Percentiles rank a stretch among this genome's conserved stretches.
These are phyloP conservation scores for Malus sylvestris DNA, from an alignment of 306 rosid genomes.

Conservation along the genomic window DNA sequence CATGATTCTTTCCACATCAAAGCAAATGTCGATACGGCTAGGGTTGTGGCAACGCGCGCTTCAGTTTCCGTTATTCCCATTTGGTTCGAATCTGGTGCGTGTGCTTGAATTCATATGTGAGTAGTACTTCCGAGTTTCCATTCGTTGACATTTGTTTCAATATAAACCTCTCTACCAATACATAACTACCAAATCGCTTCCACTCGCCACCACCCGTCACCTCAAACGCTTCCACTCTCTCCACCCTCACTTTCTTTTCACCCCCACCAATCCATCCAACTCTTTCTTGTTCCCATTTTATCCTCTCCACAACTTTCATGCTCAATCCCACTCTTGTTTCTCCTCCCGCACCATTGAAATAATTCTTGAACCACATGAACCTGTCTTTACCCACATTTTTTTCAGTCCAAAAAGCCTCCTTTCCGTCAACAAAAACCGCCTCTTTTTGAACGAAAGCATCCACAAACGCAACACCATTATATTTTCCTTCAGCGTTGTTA, in stretches of 20 bases:
- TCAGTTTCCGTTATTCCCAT: neutral
- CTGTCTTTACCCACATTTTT: constrained; percentile 4
- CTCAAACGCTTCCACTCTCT: constrained; percentile 40
- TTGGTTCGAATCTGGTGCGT: constrained; percentile 16
- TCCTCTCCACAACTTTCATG: constrained; percentile 41
- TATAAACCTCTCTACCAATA: neutral
- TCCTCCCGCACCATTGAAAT: constrained; percentile 11
- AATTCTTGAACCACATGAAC: constrained; percentile 42
- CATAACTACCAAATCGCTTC: constrained; percentile 33
- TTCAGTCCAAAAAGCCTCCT: constrained; percentile 23
- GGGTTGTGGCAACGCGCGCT: too few relatives aligned
- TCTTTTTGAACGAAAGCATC: constrained; percentile 38
- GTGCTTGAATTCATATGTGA: constrained; percentile 43
- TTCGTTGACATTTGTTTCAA: constrained; percentile 27
- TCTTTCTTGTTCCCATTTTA: constrained; percentile 44
- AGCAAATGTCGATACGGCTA: too few relatives aligned
- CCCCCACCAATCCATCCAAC: constrained; percentile 32
- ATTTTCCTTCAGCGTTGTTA: neutral
- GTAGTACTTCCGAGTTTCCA: constrained; percentile 22
- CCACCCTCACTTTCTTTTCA: constrained; percentile 22
- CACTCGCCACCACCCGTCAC: constrained; percentile 26
- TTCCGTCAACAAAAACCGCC: constrained; percentile 24
- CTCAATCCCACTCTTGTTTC: constrained; percentile 47
- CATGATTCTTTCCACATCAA: too few relatives aligned
- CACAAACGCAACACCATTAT: constrained; percentile 14